phyloP scores from a whole-genome alignment of 2,329 filamentous ascomycete genomes.

The Alternaria sp. region DNA sequence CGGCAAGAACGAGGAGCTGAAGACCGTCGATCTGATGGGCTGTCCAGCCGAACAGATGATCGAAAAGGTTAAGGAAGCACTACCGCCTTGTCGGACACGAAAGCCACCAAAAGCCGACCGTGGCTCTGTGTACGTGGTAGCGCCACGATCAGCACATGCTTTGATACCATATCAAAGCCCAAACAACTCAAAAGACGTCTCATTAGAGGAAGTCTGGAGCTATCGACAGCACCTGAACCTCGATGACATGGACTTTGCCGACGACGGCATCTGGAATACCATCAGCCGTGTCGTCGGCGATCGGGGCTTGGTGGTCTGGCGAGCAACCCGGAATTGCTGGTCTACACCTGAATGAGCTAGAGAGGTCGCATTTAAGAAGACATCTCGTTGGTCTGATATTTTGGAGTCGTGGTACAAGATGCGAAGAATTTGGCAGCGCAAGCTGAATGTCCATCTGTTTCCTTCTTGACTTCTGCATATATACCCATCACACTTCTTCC shows the following conservation, averaged over 20 bases:
- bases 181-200: constrained; percentile 52
- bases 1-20: constrained; percentile 74
- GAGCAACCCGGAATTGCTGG: constrained; percentile 50
- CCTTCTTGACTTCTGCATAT: not conserved
- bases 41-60: constrained; percentile 67
- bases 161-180: constrained; percentile 61
- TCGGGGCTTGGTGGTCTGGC: constrained; percentile 55
- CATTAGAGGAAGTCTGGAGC: constrained; percentile 74
- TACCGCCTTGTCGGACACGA: constrained; percentile 53
- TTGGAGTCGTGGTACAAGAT: not conserved
- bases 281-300: constrained; percentile 67
- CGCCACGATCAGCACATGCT: constrained; percentile 74
- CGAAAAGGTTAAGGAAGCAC: constrained; percentile 62
- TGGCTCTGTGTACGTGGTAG: constrained; percentile 66
- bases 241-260: constrained; percentile 79
- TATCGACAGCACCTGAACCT: constrained; percentile 73
- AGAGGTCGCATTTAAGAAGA: not conserved
- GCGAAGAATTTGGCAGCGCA: not conserved
- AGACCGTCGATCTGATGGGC: constrained; percentile 76
- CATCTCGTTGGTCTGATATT: not conserved
- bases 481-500: constrained; percentile 2
- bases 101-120: constrained; percentile 53
- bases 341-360: not conserved
- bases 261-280: constrained; percentile 77
- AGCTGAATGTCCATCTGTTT: not conserved